A percentile compares a stretch with the other conserved stretches of the same genome.
These are phyloP conservation scores for Millerago galiae DNA, from an alignment of 805 yeast genomes.

Conservation along the genomic window DNA sequence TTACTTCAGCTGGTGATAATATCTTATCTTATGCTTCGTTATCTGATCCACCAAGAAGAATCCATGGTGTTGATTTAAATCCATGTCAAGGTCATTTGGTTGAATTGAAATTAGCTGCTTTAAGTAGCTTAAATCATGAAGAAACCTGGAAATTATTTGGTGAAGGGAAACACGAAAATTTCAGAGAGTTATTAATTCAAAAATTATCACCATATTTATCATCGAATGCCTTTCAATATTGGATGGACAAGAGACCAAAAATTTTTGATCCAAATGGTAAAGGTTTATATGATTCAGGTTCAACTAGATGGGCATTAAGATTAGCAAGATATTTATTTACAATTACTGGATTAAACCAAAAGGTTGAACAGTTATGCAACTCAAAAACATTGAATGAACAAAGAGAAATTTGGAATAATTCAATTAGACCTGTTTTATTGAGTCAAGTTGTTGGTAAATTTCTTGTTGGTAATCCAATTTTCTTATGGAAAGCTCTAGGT, in stretches of 20 bases:
- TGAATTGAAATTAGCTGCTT: slow-evolving; percentile 71
- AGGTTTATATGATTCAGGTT: slow-evolving; percentile 77
- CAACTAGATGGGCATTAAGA: slow-evolving; percentile 80
- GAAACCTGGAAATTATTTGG: slow-evolving; percentile 77
- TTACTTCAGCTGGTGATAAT: slow-evolving; percentile 85
- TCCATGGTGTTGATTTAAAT: slow-evolving; percentile 81
- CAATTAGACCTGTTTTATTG: slow-evolving; percentile 62
- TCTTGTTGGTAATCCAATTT: slow-evolving; percentile 75
- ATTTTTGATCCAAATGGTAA: slow-evolving; percentile 48
- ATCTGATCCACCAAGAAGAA: slow-evolving; percentile 63
- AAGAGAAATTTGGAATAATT: slow-evolving; percentile 52
- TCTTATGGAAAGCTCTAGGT: slow-evolving; percentile 86
- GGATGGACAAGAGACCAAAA: slow-evolving; percentile 58
- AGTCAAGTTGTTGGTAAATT: slow-evolving; percentile 62
- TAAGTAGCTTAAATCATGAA: slow-evolving; percentile 47
- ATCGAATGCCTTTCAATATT: slow-evolving; percentile 74
- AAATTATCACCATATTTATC: slow-evolving; percentile 66
- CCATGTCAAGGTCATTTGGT: slow-evolving; percentile 78
- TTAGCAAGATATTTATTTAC: slow-evolving; percentile 56
- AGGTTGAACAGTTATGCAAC: slow-evolving; percentile 49
- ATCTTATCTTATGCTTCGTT: slow-evolving; percentile 66
- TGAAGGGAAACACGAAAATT: slow-evolving; percentile 54
- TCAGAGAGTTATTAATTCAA: slow-evolving; percentile 43
- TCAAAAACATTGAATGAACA: slow-evolving; percentile 59
- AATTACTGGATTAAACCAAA: slow-evolving; percentile 43